Percentiles rank a stretch among this genome's conserved stretches.
phyloP scores from a whole-genome alignment of 192 early-diverging fungal species.

The Entomortierella parvispora region DNA sequence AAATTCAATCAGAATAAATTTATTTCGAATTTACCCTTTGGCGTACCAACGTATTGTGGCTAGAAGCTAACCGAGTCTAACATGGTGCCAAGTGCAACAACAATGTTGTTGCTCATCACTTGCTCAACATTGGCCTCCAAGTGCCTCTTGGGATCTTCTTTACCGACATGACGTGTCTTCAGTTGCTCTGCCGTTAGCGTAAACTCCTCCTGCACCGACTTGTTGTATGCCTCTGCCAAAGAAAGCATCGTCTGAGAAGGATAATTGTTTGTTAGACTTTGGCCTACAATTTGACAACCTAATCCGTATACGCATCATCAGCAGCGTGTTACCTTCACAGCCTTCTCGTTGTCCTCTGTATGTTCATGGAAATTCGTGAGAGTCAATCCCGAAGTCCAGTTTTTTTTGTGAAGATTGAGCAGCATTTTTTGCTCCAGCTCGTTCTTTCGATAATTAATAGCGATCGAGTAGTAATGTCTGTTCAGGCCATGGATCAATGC shows the following conservation, averaged over 20 bases:
- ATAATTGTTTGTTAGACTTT: not conserved
- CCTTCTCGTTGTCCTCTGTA: constrained; percentile 82
- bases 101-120: constrained; percentile 96
- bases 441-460: constrained; percentile 99
- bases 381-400: constrained; percentile 96
- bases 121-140: constrained; percentile 92
- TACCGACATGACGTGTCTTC: constrained; percentile 99
- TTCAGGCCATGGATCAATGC: constrained; percentile 98
- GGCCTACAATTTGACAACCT: not conserved
- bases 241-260: constrained; percentile 79
- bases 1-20: not conserved
- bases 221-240: constrained; percentile 95
- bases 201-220: constrained; percentile 97
- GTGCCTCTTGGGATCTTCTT: constrained; percentile 99
- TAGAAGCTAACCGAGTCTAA: constrained; percentile 81
- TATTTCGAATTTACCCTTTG: not conserved
- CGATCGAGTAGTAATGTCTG: constrained; percentile 99
- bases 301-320: no score
- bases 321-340: constrained; percentile 79
- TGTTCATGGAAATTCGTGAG: constrained; percentile 87
- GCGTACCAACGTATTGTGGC: no score
- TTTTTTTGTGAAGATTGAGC: constrained; percentile 98
- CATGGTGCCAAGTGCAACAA: constrained; percentile 93
- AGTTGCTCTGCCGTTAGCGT: constrained; percentile 94
- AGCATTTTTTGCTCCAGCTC: constrained; percentile 99